Percentiles rank a stretch among this genome's conserved stretches.
Evolutionary conservation across 2,329 filamentous ascomycete species (phyloP).

Genomic region (Moelleriella libera): DNA sequence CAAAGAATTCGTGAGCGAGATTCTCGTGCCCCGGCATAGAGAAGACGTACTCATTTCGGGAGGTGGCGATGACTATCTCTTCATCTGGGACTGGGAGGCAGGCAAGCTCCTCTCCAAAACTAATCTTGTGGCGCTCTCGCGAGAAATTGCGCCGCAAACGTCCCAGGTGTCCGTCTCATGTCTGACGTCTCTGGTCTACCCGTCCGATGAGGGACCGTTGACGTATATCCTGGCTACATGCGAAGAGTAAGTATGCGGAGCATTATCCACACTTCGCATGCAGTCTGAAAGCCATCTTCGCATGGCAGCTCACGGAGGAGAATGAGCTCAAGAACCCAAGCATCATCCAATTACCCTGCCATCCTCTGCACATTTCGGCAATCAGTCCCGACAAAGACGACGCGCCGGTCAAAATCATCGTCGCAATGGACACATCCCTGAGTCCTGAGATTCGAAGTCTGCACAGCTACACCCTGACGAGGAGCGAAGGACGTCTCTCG

Average conservation of each 20-base stretch:
- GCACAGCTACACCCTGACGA: constrained; percentile 15
- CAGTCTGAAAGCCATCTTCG: constrained; percentile 49
- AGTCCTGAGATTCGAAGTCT: constrained; percentile 14
- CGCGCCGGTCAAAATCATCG: constrained; percentile 17
- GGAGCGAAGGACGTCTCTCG: constrained; percentile 17
- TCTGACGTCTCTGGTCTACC: constrained; percentile 21
- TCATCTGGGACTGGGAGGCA: constrained; percentile 68
- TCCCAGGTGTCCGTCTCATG: constrained; percentile 33
- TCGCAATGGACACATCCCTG: constrained; percentile 23
- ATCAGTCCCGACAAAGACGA: constrained; percentile 7
- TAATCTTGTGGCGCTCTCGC: constrained; percentile 32
- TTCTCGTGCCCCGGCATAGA: constrained; percentile 47
- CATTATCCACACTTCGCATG: neutral
- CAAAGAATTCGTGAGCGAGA: constrained; percentile 64
- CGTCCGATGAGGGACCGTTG: constrained; percentile 12
- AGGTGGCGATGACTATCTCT: constrained; percentile 68
- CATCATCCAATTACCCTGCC: constrained; percentile 43
- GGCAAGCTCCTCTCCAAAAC: constrained; percentile 38
- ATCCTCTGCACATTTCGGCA: constrained; percentile 43
- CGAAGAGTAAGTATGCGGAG: constrained; percentile 35
- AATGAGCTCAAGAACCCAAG: constrained; percentile 32
- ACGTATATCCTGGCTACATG: constrained; percentile 33
- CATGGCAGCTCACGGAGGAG: constrained; percentile 37
- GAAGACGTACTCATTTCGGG: constrained; percentile 64
- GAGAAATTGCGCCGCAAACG: constrained; percentile 18